Conservation (phyloP, 805 yeast species). For the Candida stauntonica region DNA sequence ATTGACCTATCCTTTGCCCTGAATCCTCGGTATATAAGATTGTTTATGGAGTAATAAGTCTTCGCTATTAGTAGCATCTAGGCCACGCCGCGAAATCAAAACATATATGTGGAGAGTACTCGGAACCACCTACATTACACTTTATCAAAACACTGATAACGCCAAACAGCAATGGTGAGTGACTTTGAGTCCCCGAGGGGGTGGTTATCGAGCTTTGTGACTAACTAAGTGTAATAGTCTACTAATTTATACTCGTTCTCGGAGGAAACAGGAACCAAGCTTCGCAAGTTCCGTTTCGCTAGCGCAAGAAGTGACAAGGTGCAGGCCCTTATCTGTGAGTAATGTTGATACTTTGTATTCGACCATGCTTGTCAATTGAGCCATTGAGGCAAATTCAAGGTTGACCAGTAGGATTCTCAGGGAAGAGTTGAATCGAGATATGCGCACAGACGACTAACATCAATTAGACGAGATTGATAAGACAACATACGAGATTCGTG, state of each 20-base stretch:
- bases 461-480: constrained; percentile 51
- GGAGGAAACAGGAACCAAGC: constrained; percentile 51
- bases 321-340: constrained; percentile 59
- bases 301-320: constrained; percentile 60
- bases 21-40: too few relatives aligned
- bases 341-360: background rate
- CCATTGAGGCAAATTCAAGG: too few relatives aligned
- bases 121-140: background rate
- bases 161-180: background rate
- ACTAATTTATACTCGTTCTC: constrained; percentile 58
- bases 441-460: background rate
- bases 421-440: background rate
- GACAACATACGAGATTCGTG: constrained; percentile 44
- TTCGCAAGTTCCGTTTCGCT: constrained; percentile 69
- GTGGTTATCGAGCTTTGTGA: background rate
- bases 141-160: background rate
- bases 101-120: background rate
- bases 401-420: too few relatives aligned
- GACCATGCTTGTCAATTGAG: too few relatives aligned
- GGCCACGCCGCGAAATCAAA: background rate
- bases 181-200: background rate
- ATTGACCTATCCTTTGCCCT: too few relatives aligned
- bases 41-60: too few relatives aligned
- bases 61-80: background rate
- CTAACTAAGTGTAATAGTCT: constrained; percentile 27